phyloP scores from a whole-genome alignment of 345 rosid species.

The Sonneratia alba region DNA sequence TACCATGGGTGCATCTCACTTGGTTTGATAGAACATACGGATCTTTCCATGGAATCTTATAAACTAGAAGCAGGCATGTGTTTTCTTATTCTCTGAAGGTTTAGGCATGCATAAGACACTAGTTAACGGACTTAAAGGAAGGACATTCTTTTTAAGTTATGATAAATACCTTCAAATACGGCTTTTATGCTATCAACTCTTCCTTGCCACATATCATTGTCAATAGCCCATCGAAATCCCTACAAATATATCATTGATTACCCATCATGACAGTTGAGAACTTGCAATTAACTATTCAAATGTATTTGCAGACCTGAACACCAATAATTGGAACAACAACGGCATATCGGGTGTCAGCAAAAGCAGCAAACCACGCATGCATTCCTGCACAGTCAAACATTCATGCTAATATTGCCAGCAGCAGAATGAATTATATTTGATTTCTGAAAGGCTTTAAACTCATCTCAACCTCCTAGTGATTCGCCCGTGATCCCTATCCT shows the following conservation, averaged over 20 bases:
- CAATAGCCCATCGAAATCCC: constrained; percentile 91
- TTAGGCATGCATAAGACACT: background rate
- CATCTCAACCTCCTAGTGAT: constrained; percentile 79
- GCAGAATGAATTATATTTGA: constrained; percentile 5
- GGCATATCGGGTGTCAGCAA: constrained; percentile 58
- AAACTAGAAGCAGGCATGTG: background rate
- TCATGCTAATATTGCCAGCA: background rate
- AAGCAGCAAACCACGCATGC: constrained; percentile 97
- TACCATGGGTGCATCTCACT: background rate
- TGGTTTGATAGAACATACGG: background rate
- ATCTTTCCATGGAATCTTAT: background rate
- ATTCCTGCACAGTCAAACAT: constrained; percentile 44
- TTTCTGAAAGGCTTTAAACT: constrained; percentile 1
- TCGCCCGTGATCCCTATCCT: constrained; percentile 89
- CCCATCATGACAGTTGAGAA: background rate
- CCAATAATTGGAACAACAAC: constrained; percentile 77
- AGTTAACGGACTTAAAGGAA: background rate
- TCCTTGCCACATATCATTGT: constrained; percentile 68
- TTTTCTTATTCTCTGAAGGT: background rate
- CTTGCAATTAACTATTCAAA: background rate
- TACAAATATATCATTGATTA: background rate
- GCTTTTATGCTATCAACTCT: constrained; percentile 74
- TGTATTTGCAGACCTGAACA: constrained; percentile 31
- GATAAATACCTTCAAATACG: constrained; percentile 69
- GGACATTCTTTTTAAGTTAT: background rate